Percentiles rank a stretch among this genome's conserved stretches.
phyloP scores from a whole-genome alignment of 2,329 filamentous ascomycete species.

The Westerdykella ornata region DNA sequence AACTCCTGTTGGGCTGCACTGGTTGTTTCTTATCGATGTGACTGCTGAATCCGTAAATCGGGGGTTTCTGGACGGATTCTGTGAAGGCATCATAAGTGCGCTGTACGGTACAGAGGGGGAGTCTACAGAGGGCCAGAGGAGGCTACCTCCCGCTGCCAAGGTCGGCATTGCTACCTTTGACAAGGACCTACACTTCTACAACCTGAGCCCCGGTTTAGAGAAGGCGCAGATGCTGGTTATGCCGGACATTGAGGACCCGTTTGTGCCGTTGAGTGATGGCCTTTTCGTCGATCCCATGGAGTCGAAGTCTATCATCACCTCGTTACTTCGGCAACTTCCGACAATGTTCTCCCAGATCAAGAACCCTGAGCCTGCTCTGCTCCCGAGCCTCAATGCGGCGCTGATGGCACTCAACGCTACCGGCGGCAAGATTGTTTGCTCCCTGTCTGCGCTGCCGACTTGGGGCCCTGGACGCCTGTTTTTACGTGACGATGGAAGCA shows the following conservation, averaged over 20 bases:
- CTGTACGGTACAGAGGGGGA: constrained; percentile 61
- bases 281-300: constrained; percentile 93
- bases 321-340: constrained; percentile 77
- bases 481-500: constrained; percentile 80
- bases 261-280: constrained; percentile 83
- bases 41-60: constrained; percentile 87
- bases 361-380: constrained; percentile 80
- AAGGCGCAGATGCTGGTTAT: constrained; percentile 98
- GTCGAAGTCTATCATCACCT: constrained; percentile 77
- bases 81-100: constrained; percentile 76
- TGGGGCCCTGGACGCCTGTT: constrained; percentile 83
- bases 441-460: constrained; percentile 78
- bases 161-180: constrained; percentile 95
- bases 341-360: constrained; percentile 81
- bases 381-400: constrained; percentile 77
- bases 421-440: constrained; percentile 87
- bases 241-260: constrained; percentile 94
- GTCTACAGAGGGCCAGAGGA: constrained; percentile 46
- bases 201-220: constrained; percentile 71
- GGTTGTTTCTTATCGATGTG: constrained; percentile 88
- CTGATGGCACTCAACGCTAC: constrained; percentile 77
- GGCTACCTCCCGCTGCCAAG: constrained; percentile 71
- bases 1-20: constrained; percentile 78
- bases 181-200: constrained; percentile 97
- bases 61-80: constrained; percentile 84